Evolutionary conservation across 306 rosid genomes (phyloP).

Genomic region (Pterocarpus macrocarpus): DNA sequence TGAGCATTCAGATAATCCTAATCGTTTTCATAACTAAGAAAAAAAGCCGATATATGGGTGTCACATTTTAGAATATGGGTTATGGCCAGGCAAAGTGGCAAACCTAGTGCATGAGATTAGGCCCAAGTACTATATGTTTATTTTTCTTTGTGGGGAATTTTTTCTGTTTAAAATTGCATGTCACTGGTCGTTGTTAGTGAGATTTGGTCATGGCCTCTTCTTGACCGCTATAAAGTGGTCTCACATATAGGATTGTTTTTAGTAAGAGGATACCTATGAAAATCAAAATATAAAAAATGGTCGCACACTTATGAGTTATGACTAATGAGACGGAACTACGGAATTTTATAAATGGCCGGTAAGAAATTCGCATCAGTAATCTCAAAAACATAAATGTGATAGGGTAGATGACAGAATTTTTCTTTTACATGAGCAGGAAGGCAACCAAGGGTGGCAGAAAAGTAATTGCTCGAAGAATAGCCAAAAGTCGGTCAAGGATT

Average conservation of each 20-base stretch:
- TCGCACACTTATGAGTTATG: not conserved
- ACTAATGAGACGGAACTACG: not conserved
- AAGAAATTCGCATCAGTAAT: constrained; percentile 44
- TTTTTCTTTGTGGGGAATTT: not conserved
- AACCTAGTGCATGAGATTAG: constrained; percentile 18
- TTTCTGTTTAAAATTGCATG: not conserved
- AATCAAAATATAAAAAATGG: no score
- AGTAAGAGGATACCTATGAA: no score
- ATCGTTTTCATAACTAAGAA: constrained; percentile 2
- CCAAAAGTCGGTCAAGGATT: constrained; percentile 85
- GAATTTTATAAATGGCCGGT: constrained; percentile 8
- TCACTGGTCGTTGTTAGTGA: not conserved
- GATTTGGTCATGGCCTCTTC: no score
- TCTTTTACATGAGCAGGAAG: constrained; percentile 70
- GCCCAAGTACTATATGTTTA: constrained; percentile 11
- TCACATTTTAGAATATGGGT: not conserved
- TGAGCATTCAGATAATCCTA: constrained; percentile 19
- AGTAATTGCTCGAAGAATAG: constrained; percentile 92
- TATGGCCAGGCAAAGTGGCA: constrained; percentile 29
- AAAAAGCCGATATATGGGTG: constrained; percentile 2
- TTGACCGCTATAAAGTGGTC: no score
- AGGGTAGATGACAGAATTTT: constrained; percentile 25
- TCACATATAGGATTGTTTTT: no score
- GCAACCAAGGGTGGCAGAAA: constrained; percentile 95
- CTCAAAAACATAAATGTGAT: not conserved